Evolutionary conservation across 441 rosid species (phyloP), one percentile per base, ranked within the genome.

Genomic region (Breynia disticha): DNA sequence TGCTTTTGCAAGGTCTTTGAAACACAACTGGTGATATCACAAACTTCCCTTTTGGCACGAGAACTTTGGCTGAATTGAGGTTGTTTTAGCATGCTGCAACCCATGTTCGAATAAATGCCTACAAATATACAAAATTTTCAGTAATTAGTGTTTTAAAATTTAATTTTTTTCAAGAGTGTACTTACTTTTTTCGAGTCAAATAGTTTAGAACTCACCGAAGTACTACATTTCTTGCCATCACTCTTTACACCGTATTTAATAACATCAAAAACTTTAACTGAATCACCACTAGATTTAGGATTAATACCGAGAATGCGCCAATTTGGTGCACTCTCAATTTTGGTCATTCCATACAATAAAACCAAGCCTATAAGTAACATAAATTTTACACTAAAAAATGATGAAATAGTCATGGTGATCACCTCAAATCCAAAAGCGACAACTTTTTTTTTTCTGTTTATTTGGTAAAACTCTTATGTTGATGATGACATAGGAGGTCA

Each of bases 51-150:
- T 32, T 4, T 6, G 80, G 80, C 19, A 79, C 51, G 5, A 64
- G 14, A 11, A 72, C 1, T 49, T 62, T 68, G 2, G 78, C 69
- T 5, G 71, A 57, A 9, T 18, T 45, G 13, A 45, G 77, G 10
- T 78, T 75, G 5, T 67, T 70, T 10, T 12, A 24, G 78, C 79
- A 72, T 8, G 80, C n/a, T n/a, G n/a, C n/a, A n/a, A n/a, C n/a
- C n/a, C n/a, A n/a, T n/a, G n/a, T n/a, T 62, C 20, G 20, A 2
- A 48, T 43, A 15, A 75, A 64, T 0, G 73, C 59, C 78, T 79
- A 65, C 61, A 60, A 47, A 2, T n/a, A 11, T 56, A 7, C 2
- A n/a, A 11, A 28, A 4, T 28, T 28, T 9, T 28, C 35, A 28
- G 1, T 4, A 28, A 4, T 28, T 4, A 28, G 8, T n/a, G n/a